These are phyloP conservation scores for Dictyophora rubrovolvata DNA, from an alignment of 768 basidiomycete species.

Conservation along the genomic window DNA sequence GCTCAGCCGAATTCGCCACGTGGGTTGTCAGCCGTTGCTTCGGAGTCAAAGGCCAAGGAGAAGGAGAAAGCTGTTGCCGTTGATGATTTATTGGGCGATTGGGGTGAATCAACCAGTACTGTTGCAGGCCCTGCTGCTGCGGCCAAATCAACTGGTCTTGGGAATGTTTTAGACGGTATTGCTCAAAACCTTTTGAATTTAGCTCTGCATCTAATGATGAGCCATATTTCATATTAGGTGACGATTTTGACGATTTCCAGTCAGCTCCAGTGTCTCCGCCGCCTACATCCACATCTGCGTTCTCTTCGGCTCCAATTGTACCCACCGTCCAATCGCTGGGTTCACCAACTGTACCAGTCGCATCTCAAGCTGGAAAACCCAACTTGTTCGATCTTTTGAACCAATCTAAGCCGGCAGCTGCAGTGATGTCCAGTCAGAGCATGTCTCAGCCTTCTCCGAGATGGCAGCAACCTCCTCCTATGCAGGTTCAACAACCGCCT, in stretches of 20 bases:
- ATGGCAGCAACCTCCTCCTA: conserved; percentile 2
- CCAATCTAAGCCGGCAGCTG: neutral
- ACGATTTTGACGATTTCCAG: conserved; percentile 84
- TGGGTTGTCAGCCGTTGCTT: conserved; percentile 21
- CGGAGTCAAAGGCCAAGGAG: conserved; percentile 31
- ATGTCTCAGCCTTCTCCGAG: neutral
- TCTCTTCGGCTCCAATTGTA: conserved; percentile 32
- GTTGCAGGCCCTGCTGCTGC: conserved; percentile 20
- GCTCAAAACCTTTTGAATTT: neutral
- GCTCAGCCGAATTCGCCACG: conserved; percentile 23
- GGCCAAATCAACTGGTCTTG: conserved; percentile 36
- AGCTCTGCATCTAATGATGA: neutral
- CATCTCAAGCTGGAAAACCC: conserved; percentile 6
- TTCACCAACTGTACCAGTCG: conserved; percentile 18
- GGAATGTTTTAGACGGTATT: neutral
- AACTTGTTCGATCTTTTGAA: conserved; percentile 9
- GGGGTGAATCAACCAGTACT: conserved; percentile 48
- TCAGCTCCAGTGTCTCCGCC: conserved; percentile 44
- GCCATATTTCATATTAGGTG: conserved; percentile 30
- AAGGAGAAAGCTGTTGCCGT: conserved; percentile 24
- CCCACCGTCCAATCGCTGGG: conserved; percentile 30
- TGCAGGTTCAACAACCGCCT: too few species aligned
- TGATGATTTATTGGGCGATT: conserved; percentile 69
- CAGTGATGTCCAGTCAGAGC: conserved; percentile 3
- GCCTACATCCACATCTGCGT: conserved; percentile 23